Percentiles rank a stretch among this genome's conserved stretches.
Conservation (phyloP, 805 yeast species). For the Ogataea nitratoaversa region DNA sequence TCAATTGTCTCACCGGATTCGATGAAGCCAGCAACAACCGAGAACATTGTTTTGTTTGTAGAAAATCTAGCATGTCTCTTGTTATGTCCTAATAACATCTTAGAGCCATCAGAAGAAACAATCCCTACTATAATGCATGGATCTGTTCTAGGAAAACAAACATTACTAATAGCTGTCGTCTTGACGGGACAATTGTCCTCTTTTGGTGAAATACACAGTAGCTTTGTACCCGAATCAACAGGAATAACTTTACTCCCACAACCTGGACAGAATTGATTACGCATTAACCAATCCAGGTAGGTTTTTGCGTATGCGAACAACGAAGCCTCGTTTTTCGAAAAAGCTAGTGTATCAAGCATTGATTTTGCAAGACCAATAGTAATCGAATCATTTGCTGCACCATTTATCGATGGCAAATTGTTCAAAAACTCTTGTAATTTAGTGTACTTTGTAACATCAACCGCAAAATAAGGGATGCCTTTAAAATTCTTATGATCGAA, state of each 20-base stretch:
- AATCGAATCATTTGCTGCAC: neutral
- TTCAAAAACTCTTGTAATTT: constrained; percentile 12
- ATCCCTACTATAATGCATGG: constrained; percentile 83
- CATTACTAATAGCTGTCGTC: constrained; percentile 55
- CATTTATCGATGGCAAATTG: constrained; percentile 1
- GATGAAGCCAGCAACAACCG: constrained; percentile 92
- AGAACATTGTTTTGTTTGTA: constrained; percentile 46
- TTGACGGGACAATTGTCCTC: constrained; percentile 35
- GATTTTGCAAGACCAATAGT: constrained; percentile 1
- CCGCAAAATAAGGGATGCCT: constrained; percentile 63
- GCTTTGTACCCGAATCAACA: constrained; percentile 63
- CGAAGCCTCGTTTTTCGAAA: constrained; percentile 47
- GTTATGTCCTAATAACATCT: constrained; percentile 67
- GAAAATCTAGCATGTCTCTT: constrained; percentile 47
- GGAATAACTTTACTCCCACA: constrained; percentile 69
- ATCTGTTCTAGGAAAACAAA: constrained; percentile 90
- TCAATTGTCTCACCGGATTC: constrained; percentile 94
- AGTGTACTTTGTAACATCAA: constrained; percentile 44
- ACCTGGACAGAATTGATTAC: constrained; percentile 78
- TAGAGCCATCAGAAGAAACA: constrained; percentile 53
- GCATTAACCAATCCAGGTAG: constrained; percentile 78
- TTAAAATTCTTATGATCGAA: constrained; percentile 37
- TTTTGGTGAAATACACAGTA: constrained; percentile 41
- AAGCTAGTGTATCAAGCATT: constrained; percentile 21
- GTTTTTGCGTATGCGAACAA: constrained; percentile 77